A percentile compares a stretch with the other conserved stretches of the same genome.
phyloP scores from a whole-genome alignment of 2,329 filamentous ascomycete species.

The Dactylonectria macrodidyma region DNA sequence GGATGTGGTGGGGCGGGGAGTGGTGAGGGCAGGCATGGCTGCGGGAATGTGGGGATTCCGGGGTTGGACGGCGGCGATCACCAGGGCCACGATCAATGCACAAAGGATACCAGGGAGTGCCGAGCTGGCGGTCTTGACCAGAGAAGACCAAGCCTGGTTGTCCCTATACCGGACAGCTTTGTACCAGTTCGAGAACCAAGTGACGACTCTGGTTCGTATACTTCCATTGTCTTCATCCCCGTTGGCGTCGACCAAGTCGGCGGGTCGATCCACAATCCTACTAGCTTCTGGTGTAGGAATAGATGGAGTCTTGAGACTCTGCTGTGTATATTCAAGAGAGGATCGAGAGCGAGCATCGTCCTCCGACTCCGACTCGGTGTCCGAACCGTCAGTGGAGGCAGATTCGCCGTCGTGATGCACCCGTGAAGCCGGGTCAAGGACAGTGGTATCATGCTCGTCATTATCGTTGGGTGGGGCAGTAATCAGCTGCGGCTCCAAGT shows the following conservation, averaged over 20 bases:
- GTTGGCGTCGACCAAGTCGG: conserved; percentile 18
- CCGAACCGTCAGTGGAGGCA: conserved; percentile 33
- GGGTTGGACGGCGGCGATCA: conserved; percentile 49
- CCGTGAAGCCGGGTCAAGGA: conserved; percentile 27
- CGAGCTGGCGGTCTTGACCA: conserved; percentile 36
- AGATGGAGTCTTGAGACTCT: conserved; percentile 62
- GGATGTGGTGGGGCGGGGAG: conserved; percentile 41
- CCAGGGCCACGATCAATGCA: conserved; percentile 39
- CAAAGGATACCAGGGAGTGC: conserved; percentile 47
- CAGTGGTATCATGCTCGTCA: conserved; percentile 27
- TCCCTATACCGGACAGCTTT: background rate
- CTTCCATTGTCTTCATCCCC: conserved; percentile 28
- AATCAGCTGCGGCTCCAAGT: conserved; percentile 42
- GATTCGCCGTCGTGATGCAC: conserved; percentile 35
- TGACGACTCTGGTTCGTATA: conserved; percentile 26
- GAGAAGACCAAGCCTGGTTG: conserved; percentile 28
- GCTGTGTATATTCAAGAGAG: conserved; percentile 65
- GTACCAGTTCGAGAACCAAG: conserved; percentile 34
- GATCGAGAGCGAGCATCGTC: conserved; percentile 56
- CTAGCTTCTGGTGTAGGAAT: conserved; percentile 55
- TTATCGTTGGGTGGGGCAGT: conserved; percentile 27
- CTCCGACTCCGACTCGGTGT: conserved; percentile 57
- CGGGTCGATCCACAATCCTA: conserved; percentile 44
- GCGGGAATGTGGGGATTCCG: conserved; percentile 45
- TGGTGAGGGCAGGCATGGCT: conserved; percentile 42